These are phyloP conservation scores for Solanum okadae DNA, from an alignment of 257 asterid species.

Conservation along the genomic window DNA sequence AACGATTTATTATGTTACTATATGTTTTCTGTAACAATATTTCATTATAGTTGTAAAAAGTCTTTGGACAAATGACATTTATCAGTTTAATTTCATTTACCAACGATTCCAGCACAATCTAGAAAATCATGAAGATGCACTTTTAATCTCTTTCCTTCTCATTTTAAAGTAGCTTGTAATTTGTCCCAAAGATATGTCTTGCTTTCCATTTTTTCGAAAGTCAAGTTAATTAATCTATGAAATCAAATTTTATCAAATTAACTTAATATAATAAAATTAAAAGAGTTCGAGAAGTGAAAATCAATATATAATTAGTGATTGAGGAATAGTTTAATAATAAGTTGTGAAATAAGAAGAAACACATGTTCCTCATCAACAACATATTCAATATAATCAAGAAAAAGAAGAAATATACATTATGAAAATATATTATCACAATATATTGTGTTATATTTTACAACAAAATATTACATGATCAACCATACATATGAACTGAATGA, in stretches of 20 bases:
- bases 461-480: background rate
- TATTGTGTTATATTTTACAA: background rate
- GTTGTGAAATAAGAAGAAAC: background rate
- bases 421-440: background rate
- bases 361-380: background rate
- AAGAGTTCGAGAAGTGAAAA: background rate
- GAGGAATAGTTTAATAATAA: background rate
- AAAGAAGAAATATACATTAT: background rate
- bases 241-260: too few relatives aligned
- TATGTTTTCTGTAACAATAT: background rate
- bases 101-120: background rate
- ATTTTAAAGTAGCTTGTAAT: too few relatives aligned
- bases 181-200: too few relatives aligned
- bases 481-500: background rate
- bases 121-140: background rate
- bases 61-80: background rate
- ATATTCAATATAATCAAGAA: background rate
- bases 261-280: too few relatives aligned
- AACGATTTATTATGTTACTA: background rate
- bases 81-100: background rate
- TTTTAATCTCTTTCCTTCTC: too few relatives aligned
- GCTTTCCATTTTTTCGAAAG: too few relatives aligned
- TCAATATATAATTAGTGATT: background rate
- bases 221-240: too few relatives aligned
- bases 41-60: background rate